Conservation (phyloP, 2,329 filamentous ascomycete genomes). For the Stachybotrys echinatus region DNA sequence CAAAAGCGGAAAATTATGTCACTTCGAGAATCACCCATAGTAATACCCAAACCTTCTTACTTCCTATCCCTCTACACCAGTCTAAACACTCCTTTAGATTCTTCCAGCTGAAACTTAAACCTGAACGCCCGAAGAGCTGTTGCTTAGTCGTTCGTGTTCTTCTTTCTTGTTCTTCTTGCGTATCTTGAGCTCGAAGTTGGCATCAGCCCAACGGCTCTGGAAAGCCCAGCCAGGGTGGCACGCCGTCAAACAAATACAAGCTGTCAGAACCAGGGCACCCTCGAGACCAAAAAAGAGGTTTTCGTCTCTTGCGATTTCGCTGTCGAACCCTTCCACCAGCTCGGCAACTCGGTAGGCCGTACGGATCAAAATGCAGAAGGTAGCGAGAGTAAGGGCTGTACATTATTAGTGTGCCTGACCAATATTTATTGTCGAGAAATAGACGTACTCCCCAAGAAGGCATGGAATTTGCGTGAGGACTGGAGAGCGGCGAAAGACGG, state of each 20-base stretch:
- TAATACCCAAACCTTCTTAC: no score
- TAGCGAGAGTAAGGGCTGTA: neutral
- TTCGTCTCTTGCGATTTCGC: neutral
- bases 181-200: neutral
- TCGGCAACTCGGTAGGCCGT: conserved; percentile 1
- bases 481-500: neutral
- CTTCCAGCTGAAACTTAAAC: no score
- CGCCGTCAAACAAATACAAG: neutral
- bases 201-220: neutral
- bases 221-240: conserved; percentile 1
- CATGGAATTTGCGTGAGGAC: neutral
- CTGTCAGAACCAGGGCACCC: neutral
- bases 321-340: neutral
- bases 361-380: conserved; percentile 1
- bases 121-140: no score
- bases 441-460: neutral
- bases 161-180: neutral
- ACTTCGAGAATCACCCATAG: no score
- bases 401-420: neutral
- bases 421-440: neutral
- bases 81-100: no score
- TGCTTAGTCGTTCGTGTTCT: no score
- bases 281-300: neutral
- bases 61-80: no score
- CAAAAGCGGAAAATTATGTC: no score